Conservation (phyloP, 305 asterid species). For the Fraxinus dipetala region DNA sequence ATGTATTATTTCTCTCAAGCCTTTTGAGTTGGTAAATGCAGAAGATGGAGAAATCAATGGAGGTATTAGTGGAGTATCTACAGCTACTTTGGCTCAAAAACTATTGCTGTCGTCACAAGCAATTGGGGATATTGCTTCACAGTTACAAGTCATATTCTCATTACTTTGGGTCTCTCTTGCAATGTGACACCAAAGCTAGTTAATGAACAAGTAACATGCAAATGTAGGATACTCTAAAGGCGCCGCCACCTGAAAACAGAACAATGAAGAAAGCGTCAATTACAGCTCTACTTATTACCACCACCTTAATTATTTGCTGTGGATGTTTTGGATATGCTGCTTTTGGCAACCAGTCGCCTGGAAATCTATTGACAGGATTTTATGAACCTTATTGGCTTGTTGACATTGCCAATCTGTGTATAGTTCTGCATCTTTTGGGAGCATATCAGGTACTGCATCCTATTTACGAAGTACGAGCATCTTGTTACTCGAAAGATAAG, state of each 20-base stretch:
- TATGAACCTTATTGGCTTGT: conserved; percentile 48
- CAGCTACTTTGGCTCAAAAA: conserved; percentile 28
- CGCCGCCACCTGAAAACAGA: conserved; percentile 40
- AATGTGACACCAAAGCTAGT: not conserved
- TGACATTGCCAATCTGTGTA: conserved; percentile 44
- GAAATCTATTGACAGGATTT: conserved; percentile 42
- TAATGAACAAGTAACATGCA: conserved; percentile 1
- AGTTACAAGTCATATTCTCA: too few species aligned
- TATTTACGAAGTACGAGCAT: not conserved
- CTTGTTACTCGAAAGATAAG: not conserved
- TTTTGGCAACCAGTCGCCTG: conserved; percentile 38
- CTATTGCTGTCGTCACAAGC: conserved; percentile 43
- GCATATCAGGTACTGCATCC: conserved; percentile 38
- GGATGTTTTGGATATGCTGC: conserved; percentile 51
- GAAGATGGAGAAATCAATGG: conserved; percentile 34
- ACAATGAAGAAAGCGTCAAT: conserved; percentile 45
- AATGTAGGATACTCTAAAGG: conserved; percentile 39
- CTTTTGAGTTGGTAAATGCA: not conserved
- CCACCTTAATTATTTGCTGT: conserved; percentile 47
- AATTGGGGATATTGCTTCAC: conserved; percentile 48
- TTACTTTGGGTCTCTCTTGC: too few species aligned
- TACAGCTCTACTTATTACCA: conserved; percentile 37
- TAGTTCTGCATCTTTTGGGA: conserved; percentile 45
- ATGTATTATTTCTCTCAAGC: not conserved
- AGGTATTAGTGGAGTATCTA: conserved; percentile 30